These are phyloP conservation scores for Dictyostelium firmibasis DNA, from an alignment of 78 protist genomes.

Conservation along the genomic window DNA sequence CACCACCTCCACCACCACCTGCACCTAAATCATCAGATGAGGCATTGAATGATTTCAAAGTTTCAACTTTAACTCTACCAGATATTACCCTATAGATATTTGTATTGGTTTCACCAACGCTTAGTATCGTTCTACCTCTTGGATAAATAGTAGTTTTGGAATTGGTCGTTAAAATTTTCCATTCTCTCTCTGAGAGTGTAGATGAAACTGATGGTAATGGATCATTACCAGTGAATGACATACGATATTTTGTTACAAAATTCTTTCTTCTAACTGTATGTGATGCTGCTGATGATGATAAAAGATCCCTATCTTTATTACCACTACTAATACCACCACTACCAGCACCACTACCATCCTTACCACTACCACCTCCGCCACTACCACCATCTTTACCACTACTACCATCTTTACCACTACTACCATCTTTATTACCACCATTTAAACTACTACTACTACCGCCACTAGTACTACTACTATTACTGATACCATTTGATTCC, in stretches of 20 bases:
- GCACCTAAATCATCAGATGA: background rate
- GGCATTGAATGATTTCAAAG: background rate
- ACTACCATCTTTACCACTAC: background rate
- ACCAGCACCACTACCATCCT: background rate
- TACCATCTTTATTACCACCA: background rate
- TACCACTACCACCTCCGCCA: background rate
- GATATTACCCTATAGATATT: constrained; percentile 52
- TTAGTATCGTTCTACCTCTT: background rate
- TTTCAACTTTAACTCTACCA: constrained; percentile 61
- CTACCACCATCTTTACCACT: background rate
- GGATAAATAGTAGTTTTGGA: constrained; percentile 3
- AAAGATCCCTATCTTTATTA: background rate
- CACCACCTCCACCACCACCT: background rate
- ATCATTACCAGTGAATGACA: constrained; percentile 79
- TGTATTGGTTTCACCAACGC: constrained; percentile 35
- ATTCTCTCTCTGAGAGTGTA: constrained; percentile 44
- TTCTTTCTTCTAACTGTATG: constrained; percentile 39
- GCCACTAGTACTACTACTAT: background rate
- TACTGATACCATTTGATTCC: background rate
- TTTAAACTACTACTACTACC: background rate
- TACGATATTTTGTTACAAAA: constrained; percentile 41
- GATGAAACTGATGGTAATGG: constrained; percentile 57
- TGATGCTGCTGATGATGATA: background rate
- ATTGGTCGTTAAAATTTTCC: constrained; percentile 69
- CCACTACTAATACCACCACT: background rate